Evolutionary conservation across 2,329 filamentous ascomycete genomes (phyloP).

Genomic region (Incumbomyces delicatus): DNA sequence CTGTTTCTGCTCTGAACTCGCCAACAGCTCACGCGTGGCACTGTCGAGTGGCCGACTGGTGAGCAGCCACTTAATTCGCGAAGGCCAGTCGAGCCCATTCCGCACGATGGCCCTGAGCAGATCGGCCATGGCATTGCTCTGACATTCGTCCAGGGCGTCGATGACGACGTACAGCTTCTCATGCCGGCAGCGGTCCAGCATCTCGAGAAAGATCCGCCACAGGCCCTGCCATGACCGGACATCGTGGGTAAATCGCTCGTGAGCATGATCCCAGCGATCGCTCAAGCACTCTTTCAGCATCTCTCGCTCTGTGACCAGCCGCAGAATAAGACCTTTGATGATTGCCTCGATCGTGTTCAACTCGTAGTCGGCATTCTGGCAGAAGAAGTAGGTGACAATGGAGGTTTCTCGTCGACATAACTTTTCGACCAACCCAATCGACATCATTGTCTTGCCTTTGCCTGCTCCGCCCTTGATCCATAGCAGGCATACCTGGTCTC

Average conservation of each 20-base stretch:
- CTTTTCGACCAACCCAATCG: conserved; percentile 24
- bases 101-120: too few species aligned
- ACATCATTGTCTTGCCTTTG: conserved; percentile 33
- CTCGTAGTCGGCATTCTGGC: conserved; percentile 29
- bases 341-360: conserved; percentile 33
- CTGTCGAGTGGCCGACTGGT: conserved; percentile 36
- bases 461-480: conserved; percentile 30
- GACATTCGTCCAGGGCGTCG: conserved; percentile 42
- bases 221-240: conserved; percentile 30
- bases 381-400: conserved; percentile 24
- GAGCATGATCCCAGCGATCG: conserved; percentile 29
- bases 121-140: too few species aligned
- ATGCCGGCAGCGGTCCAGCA: conserved; percentile 30
- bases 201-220: conserved; percentile 28
- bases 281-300: conserved; percentile 27
- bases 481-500: conserved; percentile 21
- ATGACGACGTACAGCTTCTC: conserved; percentile 29
- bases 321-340: conserved; percentile 35
- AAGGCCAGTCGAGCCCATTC: too few species aligned
- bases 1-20: conserved; percentile 2
- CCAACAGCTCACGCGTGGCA: neutral
- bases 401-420: conserved; percentile 9
- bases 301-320: conserved; percentile 28
- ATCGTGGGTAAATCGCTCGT: too few species aligned
- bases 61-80: conserved; percentile 33